Evolutionary conservation across 2,329 filamentous ascomycete species (phyloP), one percentile per base, ranked within the genome.

Genomic region (Neophaeococcomyces aloes): DNA sequence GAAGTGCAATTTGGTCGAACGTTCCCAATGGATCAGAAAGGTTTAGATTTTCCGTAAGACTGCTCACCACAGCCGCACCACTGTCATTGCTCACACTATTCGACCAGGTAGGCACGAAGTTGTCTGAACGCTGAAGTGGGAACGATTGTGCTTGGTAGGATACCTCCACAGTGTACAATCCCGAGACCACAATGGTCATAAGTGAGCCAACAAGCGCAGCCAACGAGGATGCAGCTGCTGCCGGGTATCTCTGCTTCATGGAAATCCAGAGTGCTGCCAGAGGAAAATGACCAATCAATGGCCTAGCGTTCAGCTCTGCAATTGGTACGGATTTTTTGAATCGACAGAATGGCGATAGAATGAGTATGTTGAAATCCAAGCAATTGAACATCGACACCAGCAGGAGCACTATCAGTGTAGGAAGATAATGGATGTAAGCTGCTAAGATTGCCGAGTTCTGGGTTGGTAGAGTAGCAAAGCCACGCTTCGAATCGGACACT

Each of bases 121-220:
- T 33, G 38, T 59, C 56, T 3, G 44, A 19, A 14, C 52, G 51
- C 23, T 50, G 42, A 10, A 58, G 43, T 2, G 42, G 46, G 7
- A 57, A 19, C 2, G 46, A 29, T 8, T 44, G 33, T 4, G 50
- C 30, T 7, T 27, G 31, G 14, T 48, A 35, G 7, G 59, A 41
- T 2, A 50, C 31, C 5, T 51, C 49, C 7, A 55, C 42, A n/a
- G 51, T 58, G 38, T 58, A 60, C 2, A 62, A 51, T 17, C 59
- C 57, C 17, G 59, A 57, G 2, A 51, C 50, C 1, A 57, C 38
- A 25, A 58, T 55, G 4, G 54, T 55, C 17, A 58, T 31, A 2
- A 53, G 34, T 7, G 48, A 47, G 3, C 47, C 54, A 14, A 53
- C 18, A 17, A 57, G 30, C 27, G 49, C 48, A 14, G 53, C 51